phyloP scores from a whole-genome alignment of 805 yeast genomes.

The Saccharomycodes ludwigii region DNA sequence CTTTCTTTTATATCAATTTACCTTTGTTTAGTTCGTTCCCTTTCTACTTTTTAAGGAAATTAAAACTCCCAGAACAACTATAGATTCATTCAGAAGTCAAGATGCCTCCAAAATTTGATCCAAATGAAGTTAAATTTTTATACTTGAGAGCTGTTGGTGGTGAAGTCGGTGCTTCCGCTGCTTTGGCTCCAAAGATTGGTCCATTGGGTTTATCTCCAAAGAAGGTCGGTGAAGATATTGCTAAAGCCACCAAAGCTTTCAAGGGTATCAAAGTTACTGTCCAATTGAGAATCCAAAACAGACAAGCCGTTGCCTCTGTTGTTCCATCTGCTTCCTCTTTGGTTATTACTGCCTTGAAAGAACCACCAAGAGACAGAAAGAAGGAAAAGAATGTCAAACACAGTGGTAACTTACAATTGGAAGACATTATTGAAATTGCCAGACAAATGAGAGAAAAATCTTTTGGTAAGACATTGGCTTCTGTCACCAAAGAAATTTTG shows the following conservation, averaged over 20 bases:
- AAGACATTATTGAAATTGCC: constrained; percentile 93
- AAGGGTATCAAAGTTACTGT: constrained; percentile 99
- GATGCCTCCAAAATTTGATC: constrained; percentile 99
- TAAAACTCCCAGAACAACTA: too few species aligned
- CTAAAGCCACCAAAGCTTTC: constrained; percentile 98
- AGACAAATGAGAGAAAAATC: constrained; percentile 96
- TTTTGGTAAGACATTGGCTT: constrained; percentile 93
- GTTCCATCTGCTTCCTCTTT: constrained; percentile 99
- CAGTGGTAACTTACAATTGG: constrained; percentile 96
- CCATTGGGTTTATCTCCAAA: constrained; percentile 99
- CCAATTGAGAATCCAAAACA: constrained; percentile 97
- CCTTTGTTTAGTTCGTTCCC: too few species aligned
- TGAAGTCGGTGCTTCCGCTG: constrained; percentile 99
- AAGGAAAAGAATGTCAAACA: constrained; percentile 99
- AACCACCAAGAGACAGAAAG: constrained; percentile 99
- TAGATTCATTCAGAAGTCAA: too few species aligned
- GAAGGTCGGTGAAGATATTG: constrained; percentile 99
- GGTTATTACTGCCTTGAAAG: constrained; percentile 98
- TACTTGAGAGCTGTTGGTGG: constrained; percentile 99
- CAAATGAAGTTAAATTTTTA: constrained; percentile 94
- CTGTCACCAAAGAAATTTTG: constrained; percentile 95
- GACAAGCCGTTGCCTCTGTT: constrained; percentile 98
- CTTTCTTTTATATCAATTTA: too few species aligned
- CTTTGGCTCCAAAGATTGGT: constrained; percentile 99
- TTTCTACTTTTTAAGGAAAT: too few species aligned